Conservation (phyloP, 192 early-diverging fungal genomes). For the Coemansia sp. region DNA sequence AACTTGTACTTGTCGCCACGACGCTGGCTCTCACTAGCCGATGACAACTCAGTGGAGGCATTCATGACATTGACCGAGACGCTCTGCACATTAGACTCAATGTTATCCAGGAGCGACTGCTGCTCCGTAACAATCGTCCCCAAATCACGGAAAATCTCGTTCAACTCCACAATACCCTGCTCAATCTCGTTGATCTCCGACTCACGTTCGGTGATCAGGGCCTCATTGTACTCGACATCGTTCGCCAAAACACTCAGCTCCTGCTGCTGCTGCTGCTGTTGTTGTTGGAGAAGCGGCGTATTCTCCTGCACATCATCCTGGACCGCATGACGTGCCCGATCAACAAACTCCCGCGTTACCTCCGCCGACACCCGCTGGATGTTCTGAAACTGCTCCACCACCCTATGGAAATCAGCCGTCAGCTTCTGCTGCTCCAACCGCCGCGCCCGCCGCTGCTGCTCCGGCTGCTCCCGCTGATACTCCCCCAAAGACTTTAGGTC, state of each 20-base stretch:
- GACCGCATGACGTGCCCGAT: conserved; percentile 55
- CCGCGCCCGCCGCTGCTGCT: conserved; percentile 50
- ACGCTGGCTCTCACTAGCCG: conserved; percentile 75
- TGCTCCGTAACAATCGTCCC: conserved; percentile 97
- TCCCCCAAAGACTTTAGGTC: conserved; percentile 72
- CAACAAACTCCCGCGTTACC: conserved; percentile 79
- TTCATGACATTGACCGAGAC: conserved; percentile 70
- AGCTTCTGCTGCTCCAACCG: conserved; percentile 90
- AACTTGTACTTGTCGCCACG: conserved; percentile 75
- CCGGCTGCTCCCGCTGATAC: conserved; percentile 36
- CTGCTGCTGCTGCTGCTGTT: conserved; percentile 30
- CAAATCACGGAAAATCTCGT: conserved; percentile 95
- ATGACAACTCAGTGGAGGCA: conserved; percentile 74
- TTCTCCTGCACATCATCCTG: conserved; percentile 25
- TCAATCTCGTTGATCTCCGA: conserved; percentile 89
- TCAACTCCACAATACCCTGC: conserved; percentile 86
- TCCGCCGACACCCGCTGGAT: conserved; percentile 77
- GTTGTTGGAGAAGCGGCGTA: conserved; percentile 23
- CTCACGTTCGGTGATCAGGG: conserved; percentile 89
- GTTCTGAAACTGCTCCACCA: conserved; percentile 82
- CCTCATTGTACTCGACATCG: conserved; percentile 92
- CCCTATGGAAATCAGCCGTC: conserved; percentile 90
- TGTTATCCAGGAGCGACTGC: conserved; percentile 88
- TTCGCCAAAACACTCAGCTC: conserved; percentile 77
- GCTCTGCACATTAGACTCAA: conserved; percentile 87